phyloP scores from a whole-genome alignment of 1,284 basidiomycete species.

The Papiliotrema terrestris region DNA sequence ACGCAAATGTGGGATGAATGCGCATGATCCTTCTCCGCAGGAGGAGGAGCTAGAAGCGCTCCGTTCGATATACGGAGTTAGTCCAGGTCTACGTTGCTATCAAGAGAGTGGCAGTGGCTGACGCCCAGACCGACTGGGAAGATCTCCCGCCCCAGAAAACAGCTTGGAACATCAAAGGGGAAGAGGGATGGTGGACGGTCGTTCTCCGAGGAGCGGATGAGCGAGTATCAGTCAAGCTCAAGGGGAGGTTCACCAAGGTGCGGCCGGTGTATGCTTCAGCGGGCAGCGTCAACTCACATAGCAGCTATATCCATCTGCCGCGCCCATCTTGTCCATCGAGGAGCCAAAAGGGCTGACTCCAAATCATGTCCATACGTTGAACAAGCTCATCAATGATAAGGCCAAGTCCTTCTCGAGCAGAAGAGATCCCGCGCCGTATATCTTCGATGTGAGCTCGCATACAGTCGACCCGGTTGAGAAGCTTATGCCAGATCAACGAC shows the following conservation, averaged over 20 bases:
- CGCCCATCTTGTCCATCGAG: slow-evolving; percentile 34
- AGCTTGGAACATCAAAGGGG: slow-evolving; percentile 44
- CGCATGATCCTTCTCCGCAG: slow-evolving; percentile 19
- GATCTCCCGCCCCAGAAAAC: slow-evolving; percentile 43
- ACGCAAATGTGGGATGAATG: not conserved
- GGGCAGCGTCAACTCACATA: not conserved
- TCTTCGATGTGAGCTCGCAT: slow-evolving; percentile 40
- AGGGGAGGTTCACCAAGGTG: slow-evolving; percentile 42
- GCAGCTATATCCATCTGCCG: slow-evolving; percentile 40
- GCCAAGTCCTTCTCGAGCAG: slow-evolving; percentile 27
- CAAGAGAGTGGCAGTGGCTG: not conserved
- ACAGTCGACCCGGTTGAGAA: not conserved
- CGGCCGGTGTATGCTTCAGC: slow-evolving; percentile 4
- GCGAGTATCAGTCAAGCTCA: slow-evolving; percentile 38
- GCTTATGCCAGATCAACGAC: slow-evolving; percentile 32
- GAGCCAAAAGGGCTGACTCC: slow-evolving; percentile 36
- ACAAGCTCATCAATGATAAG: slow-evolving; percentile 35
- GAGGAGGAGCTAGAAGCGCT: slow-evolving; percentile 46
- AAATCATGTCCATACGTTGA: slow-evolving; percentile 35
- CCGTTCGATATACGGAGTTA: slow-evolving; percentile 40
- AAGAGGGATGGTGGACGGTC: slow-evolving; percentile 46
- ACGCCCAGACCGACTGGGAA: slow-evolving; percentile 41
- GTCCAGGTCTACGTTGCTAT: slow-evolving; percentile 6
- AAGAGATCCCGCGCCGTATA: slow-evolving; percentile 35
- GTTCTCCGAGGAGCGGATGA: slow-evolving; percentile 32